phyloP scores from a whole-genome alignment of 306 rosid genomes.

The Begonia loranthoides region DNA sequence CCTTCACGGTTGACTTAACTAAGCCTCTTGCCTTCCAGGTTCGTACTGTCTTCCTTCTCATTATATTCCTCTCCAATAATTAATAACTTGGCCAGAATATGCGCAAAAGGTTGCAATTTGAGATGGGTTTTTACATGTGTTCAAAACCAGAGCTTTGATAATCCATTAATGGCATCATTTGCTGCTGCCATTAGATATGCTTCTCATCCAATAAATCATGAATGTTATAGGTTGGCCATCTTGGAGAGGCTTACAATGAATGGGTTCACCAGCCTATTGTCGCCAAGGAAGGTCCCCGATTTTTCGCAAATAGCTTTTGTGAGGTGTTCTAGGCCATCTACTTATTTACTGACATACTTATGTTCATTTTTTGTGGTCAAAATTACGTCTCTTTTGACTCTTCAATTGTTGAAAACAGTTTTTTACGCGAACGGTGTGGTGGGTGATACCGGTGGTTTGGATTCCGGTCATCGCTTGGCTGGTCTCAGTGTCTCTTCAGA shows the following conservation, averaged over 20 bases:
- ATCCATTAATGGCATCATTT: too few species aligned
- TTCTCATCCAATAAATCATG: too few species aligned
- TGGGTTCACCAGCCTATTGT: slow-evolving; percentile 90
- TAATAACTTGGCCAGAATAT: too few species aligned
- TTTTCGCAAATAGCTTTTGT: slow-evolving; percentile 40
- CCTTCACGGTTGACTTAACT: slow-evolving; percentile 16
- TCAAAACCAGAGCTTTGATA: too few species aligned
- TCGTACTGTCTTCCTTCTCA: too few species aligned
- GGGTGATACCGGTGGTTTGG: slow-evolving; percentile 92
- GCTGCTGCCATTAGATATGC: too few species aligned
- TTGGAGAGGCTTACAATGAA: slow-evolving; percentile 60
- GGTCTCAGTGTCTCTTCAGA: slow-evolving; percentile 35
- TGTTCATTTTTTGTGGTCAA: not conserved
- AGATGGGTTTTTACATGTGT: too few species aligned
- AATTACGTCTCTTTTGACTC: not conserved
- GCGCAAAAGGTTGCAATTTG: too few species aligned
- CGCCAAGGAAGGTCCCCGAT: slow-evolving; percentile 79
- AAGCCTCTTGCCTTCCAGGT: slow-evolving; percentile 28
- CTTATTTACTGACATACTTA: too few species aligned
- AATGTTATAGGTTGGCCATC: slow-evolving; percentile 59
- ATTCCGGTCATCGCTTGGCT: slow-evolving; percentile 67
- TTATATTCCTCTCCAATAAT: too few species aligned
- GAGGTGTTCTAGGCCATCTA: slow-evolving; percentile 56
- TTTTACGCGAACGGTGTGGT: slow-evolving; percentile 89
- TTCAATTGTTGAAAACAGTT: slow-evolving; percentile 44